Conservation (phyloP, 2,329 filamentous ascomycete genomes). For the Alternaria rosae region DNA sequence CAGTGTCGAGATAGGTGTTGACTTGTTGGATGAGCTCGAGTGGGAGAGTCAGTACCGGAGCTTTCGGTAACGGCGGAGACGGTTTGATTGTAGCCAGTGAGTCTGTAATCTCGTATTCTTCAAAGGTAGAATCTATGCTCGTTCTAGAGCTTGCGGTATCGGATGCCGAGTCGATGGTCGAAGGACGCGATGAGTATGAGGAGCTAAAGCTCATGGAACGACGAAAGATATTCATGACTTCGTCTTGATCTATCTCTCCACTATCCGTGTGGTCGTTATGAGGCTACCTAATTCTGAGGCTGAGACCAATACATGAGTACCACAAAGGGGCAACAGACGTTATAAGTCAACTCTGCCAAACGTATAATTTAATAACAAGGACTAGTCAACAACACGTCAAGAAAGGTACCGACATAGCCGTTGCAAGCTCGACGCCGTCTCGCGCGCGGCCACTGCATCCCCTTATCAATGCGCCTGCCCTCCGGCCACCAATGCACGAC, state of each 20-base stretch:
- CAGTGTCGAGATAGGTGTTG: slow-evolving; percentile 31
- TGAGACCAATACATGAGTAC: background rate
- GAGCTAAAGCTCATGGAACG: slow-evolving; percentile 23
- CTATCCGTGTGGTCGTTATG: background rate
- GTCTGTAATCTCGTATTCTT: slow-evolving; percentile 7
- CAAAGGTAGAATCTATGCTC: slow-evolving; percentile 20
- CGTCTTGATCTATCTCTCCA: background rate
- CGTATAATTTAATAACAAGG: background rate
- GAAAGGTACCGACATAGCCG: background rate
- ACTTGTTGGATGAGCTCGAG: slow-evolving; percentile 43
- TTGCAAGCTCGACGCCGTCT: background rate
- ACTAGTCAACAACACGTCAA: background rate
- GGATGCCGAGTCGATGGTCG: slow-evolving; percentile 12
- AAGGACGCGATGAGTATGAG: slow-evolving; percentile 11
- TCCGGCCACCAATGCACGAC: slow-evolving; percentile 4
- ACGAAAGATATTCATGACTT: slow-evolving; percentile 19
- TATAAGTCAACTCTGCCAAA: background rate
- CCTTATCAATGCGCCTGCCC: slow-evolving; percentile 14
- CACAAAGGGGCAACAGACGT: background rate
- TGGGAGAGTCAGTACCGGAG: slow-evolving; percentile 34
- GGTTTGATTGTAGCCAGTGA: slow-evolving; percentile 15
- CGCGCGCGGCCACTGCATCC: slow-evolving; percentile 1
- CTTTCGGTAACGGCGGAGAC: slow-evolving; percentile 6
- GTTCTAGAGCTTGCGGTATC: slow-evolving; percentile 18
- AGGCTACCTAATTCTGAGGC: background rate